A percentile compares a stretch with the other conserved stretches of the same genome.
Conservation (phyloP, 768 basidiomycete species). For the Suillus discolor region DNA sequence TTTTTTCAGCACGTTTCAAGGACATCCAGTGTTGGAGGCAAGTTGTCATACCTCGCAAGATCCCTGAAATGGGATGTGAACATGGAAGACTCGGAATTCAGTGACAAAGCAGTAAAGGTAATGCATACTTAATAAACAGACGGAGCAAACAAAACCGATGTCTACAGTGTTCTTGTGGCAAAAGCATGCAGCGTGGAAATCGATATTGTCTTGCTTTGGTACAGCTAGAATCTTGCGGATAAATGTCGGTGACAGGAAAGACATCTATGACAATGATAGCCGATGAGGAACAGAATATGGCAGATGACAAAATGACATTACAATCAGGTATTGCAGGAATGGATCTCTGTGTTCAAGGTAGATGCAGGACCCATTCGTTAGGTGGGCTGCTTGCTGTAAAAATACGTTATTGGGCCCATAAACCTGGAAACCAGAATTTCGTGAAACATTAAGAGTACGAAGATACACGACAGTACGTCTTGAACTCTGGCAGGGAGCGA, state of each 20-base stretch:
- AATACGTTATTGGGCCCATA: constrained; percentile 91
- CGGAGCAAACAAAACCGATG: constrained; percentile 96
- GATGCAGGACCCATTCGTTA: constrained; percentile 94
- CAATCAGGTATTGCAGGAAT: constrained; percentile 86
- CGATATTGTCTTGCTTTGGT: constrained; percentile 93
- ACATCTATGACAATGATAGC: constrained; percentile 61
- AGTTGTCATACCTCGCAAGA: no score
- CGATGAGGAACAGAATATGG: constrained; percentile 5
- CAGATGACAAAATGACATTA: constrained; percentile 31
- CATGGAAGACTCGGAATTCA: not conserved
- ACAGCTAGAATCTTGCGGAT: constrained; percentile 78
- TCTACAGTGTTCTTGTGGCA: constrained; percentile 98
- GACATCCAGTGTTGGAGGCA: no score
- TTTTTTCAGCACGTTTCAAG: no score
- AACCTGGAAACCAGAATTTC: constrained; percentile 32
- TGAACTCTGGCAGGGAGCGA: no score
- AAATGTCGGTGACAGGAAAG: constrained; percentile 70
- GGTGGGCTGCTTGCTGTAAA: constrained; percentile 94
- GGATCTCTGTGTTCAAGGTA: constrained; percentile 78
- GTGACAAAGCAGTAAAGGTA: constrained; percentile 12
- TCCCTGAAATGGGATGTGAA: no score
- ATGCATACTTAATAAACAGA: constrained; percentile 90
- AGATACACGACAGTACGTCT: no score
- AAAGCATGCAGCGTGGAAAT: constrained; percentile 97
- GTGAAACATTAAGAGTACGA: no score